Base-by-base conservation (phyloP, 371 early-diverging fungal genomes). In the Gilbertella persicaria region DNA sequence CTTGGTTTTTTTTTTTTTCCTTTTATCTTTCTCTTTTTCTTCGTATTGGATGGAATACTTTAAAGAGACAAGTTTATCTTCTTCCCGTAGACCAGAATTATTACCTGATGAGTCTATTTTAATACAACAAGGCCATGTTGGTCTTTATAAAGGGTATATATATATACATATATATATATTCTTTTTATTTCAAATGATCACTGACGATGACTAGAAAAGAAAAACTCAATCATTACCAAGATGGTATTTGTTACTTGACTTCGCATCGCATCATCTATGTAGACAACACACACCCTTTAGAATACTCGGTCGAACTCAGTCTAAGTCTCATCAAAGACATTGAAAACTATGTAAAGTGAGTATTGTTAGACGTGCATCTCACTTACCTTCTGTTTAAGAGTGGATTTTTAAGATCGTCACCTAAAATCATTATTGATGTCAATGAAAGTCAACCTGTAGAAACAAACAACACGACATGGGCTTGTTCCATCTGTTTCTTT, bases 241-340 rank as follows among this genome's bases (percentile, higher is more conserved):
- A 83, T 54, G 95, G 95, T 20, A 80, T 85, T 0, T 83, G 84
- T 26, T 90, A 91, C 50, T 67, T 90, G 55, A 92, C 95, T 2
- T 73, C 79, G 2, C 87, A 87, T 54, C 85, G 93, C 29, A 63
- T 94, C 28, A 67, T 93, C 23, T 94, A 91, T 69, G 85, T 94
- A 12, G 88, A 90, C 58, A 68, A 71, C 43, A 73, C 66, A 45
- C 65, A 66, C 19, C 85, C 88, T 2, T 58, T 65, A 9, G 73
- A 79, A 33, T 63, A 77, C 29, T 88, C 87, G 2, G 68, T 85
- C 9, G 84, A 82, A 36, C 53, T 89, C 24, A 62, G 75, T 12
- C 53, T 92, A 20, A 55, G 64, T 7, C 37, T 58, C 16, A 66
- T 89, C 29, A 69, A 72, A 37, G 71, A 74, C 4, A 64, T 81